Evolutionary conservation across 1,284 basidiomycete species (phyloP).

Genomic region (Cyathus olla): DNA sequence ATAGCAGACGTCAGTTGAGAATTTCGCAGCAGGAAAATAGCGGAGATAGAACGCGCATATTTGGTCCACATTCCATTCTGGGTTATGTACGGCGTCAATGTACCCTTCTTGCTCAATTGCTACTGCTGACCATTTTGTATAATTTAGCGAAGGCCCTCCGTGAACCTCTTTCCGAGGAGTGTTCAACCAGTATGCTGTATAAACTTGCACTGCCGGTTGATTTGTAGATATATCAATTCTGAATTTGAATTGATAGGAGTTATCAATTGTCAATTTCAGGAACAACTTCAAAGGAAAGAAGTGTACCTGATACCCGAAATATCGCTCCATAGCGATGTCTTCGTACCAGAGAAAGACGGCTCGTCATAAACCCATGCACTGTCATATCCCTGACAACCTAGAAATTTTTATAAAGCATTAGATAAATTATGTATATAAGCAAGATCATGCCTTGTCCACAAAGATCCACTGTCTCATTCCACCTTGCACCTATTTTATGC

Average conservation of each 20-base stretch:
- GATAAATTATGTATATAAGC: too few species aligned
- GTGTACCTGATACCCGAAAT: constrained; percentile 61
- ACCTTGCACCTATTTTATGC: constrained; percentile 51
- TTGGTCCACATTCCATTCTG: constrained; percentile 62
- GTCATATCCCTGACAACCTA: constrained; percentile 56
- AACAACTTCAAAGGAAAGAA: too few species aligned
- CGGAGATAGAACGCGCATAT: constrained; percentile 54
- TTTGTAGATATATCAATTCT: constrained; percentile 64
- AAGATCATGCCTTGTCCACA: constrained; percentile 55
- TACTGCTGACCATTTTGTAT: constrained; percentile 58
- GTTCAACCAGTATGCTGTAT: constrained; percentile 56
- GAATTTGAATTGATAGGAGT: too few species aligned
- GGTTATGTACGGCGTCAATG: constrained; percentile 66
- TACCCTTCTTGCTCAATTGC: constrained; percentile 69
- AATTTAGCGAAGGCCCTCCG: constrained; percentile 56
- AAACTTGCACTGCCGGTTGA: constrained; percentile 62
- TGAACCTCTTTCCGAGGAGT: constrained; percentile 61
- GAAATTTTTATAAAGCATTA: too few species aligned
- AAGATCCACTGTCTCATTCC: constrained; percentile 51
- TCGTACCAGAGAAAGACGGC: constrained; percentile 25
- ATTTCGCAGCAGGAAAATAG: neutral
- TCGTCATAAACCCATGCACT: constrained; percentile 59
- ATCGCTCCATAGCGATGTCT: constrained; percentile 55
- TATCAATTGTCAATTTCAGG: too few species aligned
- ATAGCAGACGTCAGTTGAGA: neutral